Evolutionary conservation across 805 yeast species (phyloP), one percentile per base, ranked within the genome.

Genomic region (Wickerhamia fluorescens): DNA sequence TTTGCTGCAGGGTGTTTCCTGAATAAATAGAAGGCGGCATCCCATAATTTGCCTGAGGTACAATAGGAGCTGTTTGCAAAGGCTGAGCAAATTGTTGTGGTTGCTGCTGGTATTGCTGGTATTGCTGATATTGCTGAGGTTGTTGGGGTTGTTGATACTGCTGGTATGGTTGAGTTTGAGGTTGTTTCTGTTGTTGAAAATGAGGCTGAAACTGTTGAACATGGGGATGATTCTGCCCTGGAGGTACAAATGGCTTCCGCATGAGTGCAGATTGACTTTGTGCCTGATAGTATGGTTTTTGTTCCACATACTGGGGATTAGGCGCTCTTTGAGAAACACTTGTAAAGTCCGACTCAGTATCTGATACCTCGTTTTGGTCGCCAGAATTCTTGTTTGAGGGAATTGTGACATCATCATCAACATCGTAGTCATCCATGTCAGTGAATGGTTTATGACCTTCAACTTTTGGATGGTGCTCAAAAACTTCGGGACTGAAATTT

Each of bases 251-350:
- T 16, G 33, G 35, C 24, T 32, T 45, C 23, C 25, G 38, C 9
- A 10, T 18, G n/a, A n/a, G n/a, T n/a, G n/a, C n/a, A n/a, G n/a
- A n/a, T n/a, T n/a, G n/a, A n/a, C n/a, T n/a, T n/a, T n/a, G n/a
- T 15, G 25, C 20, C 10, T 20, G 31, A 19, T 33, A 37, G 28
- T 37, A 29, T 14, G 23, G 34, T 6, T 23, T 34, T 15, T 28
- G 27, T n/a, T n/a, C n/a, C n/a, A n/a, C n/a, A 21, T 72, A 75
- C 16, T 60, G 54, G 11, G 81, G 83, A 44, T 81, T 81, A 10
- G 75, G 66, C 16, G 78, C 87, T 48, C 89, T 63, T 53, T 81
- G 89, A 6, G 88, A 78, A 2, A 82, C 83, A 29, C 86, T 76
- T 2, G 92, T 81, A 52, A 82, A 78, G 44, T 78, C 79, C 1